Evolutionary conservation across 345 rosid genomes (phyloP), one percentile per base, ranked within the genome.

Genomic region (Garcia nutans): DNA sequence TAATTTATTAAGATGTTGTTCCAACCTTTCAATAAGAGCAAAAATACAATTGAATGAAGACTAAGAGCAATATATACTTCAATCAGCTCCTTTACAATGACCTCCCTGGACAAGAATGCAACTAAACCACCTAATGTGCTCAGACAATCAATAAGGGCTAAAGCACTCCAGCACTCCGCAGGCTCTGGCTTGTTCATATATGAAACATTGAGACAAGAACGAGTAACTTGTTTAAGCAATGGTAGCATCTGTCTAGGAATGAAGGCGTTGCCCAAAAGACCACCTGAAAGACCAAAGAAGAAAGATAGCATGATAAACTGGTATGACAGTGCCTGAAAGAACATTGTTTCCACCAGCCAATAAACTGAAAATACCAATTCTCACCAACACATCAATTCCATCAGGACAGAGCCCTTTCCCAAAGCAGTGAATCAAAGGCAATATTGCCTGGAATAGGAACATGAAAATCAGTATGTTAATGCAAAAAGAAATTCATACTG

Each of bases 381-480:
- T 89, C 81, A 91, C 89, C 77, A 92, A 90, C 83, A 79, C 93
- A 82, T 94, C 97, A 78, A 92, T 89, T 83, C 97, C 98, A 81
- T 94, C 97, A 71, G 94, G 81, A 75, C 90, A 82, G 73, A 91
- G 88, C 74, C 98, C 98, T 86, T 90, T 91, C 71, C 98, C 98
- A 71, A 94, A 92, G 91, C 89, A 92, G 72, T 85, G 93, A 77
- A 94, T 92, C 83, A 94, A 82, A 76, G 98, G 98, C 78, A 91
- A 85, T 77, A 92, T 84, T 60, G 98, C 92, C 98, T 94, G 92
- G 71, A 82, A 62, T 65, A 68, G 74, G n/a, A 17, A 56, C 41
- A 73, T 71, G 76, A 79, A n/a, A 62, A 66, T 77, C 76, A 82
- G 77, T 1, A 57, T 6, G 16, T 75, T 68, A 79, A 66, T 68